Evolutionary conservation across 148 eudicot genomes (phyloP).

Genomic region (Silene latifolia): DNA sequence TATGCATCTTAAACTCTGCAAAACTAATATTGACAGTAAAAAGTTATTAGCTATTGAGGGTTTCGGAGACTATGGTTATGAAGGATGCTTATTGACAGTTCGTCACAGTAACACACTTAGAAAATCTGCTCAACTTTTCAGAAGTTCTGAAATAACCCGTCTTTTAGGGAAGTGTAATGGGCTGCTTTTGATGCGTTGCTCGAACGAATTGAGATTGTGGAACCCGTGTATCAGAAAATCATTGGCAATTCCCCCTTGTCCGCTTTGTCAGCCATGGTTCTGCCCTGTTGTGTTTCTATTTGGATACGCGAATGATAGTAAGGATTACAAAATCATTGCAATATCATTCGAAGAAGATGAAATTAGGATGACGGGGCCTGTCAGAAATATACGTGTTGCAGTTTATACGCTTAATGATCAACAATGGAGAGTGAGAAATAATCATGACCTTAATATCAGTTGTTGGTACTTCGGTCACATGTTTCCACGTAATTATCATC

Average conservation of each 20-base stretch:
- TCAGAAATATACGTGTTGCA: not conserved
- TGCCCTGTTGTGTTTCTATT: too few species aligned
- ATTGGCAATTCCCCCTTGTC: too few species aligned
- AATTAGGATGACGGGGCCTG: not conserved
- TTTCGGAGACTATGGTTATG: not conserved
- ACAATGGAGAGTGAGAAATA: not conserved
- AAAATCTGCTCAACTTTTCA: not conserved
- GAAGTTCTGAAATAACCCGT: not conserved
- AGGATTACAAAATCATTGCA: slow-evolving; percentile 3
- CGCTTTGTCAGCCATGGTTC: too few species aligned
- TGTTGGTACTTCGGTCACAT: not conserved
- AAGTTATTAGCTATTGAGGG: not conserved
- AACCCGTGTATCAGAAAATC: too few species aligned
- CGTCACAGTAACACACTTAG: not conserved
- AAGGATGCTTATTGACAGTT: not conserved
- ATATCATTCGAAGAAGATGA: not conserved
- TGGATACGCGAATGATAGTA: not conserved
- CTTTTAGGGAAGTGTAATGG: too few species aligned
- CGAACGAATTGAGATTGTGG: too few species aligned
- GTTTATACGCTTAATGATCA: not conserved
- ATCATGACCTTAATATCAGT: too few species aligned
- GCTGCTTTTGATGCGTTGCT: too few species aligned
- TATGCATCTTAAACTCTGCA: too few species aligned
- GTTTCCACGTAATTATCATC: too few species aligned
- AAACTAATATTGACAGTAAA: too few species aligned